Evolutionary conservation across 2,329 filamentous ascomycete genomes (phyloP), one percentile per base, ranked within the genome.

Genomic region (Orbilia blumenaviensis): DNA sequence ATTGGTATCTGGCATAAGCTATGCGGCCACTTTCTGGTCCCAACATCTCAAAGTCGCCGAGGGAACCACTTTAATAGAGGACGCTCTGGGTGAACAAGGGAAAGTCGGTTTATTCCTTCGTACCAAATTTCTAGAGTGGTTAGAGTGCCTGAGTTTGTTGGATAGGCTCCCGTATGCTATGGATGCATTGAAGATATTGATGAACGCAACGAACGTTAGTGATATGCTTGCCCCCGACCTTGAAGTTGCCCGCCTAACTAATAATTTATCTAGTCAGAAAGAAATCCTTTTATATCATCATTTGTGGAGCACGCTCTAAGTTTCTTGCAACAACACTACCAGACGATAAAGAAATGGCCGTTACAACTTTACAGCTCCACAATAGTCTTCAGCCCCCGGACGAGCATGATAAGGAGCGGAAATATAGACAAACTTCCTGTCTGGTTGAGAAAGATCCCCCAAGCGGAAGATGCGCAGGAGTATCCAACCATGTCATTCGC

Each of bases 111-210:
- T 3, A 73, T 81, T 81, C 27, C 78, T 81, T n/a, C 32, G 75
- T 14, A 76, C 61, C 25, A 81, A 71, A 50, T 61, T 81, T 0
- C 77, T 81, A 42, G 78, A 80, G 68, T 81, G 80, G 80, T 63
- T 81, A 62, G 80, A 81, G 78, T 81, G 78, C 66, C 54, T 81
- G 21, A 81, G 80, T 73, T 73, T 81, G 23, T 52, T 80, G 16
- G 69, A 78, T 18, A 21, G 23, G 9, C 41, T 44, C n/a, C 6
- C 41, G 7, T 10, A 44, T 21, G 41, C 41, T 5, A 5, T 9
- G 2, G 16, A 44, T 1, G 41, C 16, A 21, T 44, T 44, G 10
- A 44, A 21, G n/a, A 21, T 2, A 6, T 21, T 44, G 23, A 6
- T 6, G 41, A 10, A 10, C 9, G 3, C 16, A 12, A 18, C 9